Evolutionary conservation across 345 rosid genomes (phyloP).

Genomic region (Boechera retrofracta): DNA sequence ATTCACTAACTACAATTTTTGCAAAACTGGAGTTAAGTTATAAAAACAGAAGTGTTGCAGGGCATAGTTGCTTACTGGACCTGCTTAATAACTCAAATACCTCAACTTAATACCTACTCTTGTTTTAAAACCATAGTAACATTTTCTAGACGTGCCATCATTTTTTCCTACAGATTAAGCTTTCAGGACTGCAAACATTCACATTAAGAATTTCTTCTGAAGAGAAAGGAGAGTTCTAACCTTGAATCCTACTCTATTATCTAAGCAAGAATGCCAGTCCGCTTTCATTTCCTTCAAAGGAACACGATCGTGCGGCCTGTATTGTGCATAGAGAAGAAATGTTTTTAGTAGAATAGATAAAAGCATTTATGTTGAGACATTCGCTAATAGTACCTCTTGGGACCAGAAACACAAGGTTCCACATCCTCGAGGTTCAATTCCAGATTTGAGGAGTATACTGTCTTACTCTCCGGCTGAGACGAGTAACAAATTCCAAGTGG

Average conservation of each 20-base stretch:
- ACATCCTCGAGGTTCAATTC: constrained; percentile 4
- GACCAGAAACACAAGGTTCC: constrained; percentile 11
- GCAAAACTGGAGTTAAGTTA: neutral
- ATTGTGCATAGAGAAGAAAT: neutral
- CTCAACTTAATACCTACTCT: neutral
- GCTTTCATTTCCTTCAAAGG: constrained; percentile 9
- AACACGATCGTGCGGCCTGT: constrained; percentile 3
- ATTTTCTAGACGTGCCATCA: neutral
- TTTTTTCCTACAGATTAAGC: neutral
- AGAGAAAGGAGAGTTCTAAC: neutral
- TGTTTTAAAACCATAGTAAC: neutral
- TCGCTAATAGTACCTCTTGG: neutral
- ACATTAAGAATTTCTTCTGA: neutral
- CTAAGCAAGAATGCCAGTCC: neutral
- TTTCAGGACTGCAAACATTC: neutral
- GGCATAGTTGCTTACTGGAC: neutral
- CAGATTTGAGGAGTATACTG: neutral
- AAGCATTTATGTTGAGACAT: neutral
- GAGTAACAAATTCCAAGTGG: neutral
- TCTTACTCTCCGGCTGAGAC: neutral
- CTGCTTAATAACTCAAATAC: neutral
- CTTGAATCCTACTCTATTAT: constrained; percentile 6
- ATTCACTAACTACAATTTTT: neutral
- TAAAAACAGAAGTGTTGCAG: neutral
- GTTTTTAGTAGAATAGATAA: neutral